These are phyloP conservation scores for Clarireedia paspali DNA, from an alignment of 2,329 filamentous ascomycete genomes.

Conservation along the genomic window DNA sequence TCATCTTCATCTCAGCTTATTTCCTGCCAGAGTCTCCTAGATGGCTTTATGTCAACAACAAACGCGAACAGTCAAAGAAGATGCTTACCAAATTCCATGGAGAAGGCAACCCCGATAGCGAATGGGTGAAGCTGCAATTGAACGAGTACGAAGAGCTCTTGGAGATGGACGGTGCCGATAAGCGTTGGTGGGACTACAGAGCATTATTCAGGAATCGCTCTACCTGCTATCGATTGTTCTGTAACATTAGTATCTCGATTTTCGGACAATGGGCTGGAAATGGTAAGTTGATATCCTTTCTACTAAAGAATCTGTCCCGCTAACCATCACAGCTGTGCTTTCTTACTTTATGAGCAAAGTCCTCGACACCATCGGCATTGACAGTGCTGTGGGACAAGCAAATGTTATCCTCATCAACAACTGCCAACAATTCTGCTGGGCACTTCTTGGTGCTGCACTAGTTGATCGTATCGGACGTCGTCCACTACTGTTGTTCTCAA, in stretches of 20 bases:
- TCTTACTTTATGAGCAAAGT: constrained; percentile 50
- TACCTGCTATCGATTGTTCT: constrained; percentile 42
- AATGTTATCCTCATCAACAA: constrained; percentile 48
- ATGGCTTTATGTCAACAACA: constrained; percentile 51
- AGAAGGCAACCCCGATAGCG: constrained; percentile 40
- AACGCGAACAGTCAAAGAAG: constrained; percentile 42
- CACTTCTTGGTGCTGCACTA: constrained; percentile 46
- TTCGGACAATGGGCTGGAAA: constrained; percentile 45
- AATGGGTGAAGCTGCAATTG: constrained; percentile 44
- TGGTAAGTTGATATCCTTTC: constrained; percentile 13
- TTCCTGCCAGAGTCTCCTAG: constrained; percentile 55
- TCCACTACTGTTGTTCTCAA: constrained; percentile 44
- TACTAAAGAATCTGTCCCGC: not conserved
- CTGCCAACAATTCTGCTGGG: constrained; percentile 46
- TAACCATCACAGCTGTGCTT: constrained; percentile 23
- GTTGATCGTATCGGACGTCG: constrained; percentile 52
- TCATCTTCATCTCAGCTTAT: constrained; percentile 41
- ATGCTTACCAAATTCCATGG: constrained; percentile 49
- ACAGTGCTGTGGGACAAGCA: constrained; percentile 39
- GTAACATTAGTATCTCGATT: constrained; percentile 42
- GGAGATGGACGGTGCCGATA: constrained; percentile 42
- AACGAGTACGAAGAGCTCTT: constrained; percentile 42
- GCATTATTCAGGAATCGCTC: constrained; percentile 43
- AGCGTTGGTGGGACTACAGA: constrained; percentile 48
- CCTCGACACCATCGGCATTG: constrained; percentile 43